These are phyloP conservation scores for Dactylellina parvicollis DNA, from an alignment of 2,329 filamentous ascomycete genomes.

Conservation along the genomic window DNA sequence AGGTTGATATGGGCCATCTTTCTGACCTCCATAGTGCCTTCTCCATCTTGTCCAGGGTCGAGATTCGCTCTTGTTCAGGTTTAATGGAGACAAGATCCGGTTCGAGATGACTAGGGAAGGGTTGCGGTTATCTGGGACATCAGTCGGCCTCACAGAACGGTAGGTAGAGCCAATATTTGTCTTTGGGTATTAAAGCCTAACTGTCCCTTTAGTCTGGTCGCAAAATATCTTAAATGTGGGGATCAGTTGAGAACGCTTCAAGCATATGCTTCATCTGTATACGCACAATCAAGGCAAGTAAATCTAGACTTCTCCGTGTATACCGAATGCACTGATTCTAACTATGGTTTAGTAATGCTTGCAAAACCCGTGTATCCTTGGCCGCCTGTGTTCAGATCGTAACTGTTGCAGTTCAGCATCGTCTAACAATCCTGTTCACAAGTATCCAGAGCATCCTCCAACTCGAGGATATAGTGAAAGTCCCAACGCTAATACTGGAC, in stretches of 20 bases:
- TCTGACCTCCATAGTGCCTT: constrained; percentile 64
- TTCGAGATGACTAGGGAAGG: constrained; percentile 66
- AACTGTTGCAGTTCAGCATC: constrained; percentile 56
- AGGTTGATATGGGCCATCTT: not conserved
- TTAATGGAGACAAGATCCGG: constrained; percentile 65
- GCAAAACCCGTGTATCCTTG: constrained; percentile 55
- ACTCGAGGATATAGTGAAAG: constrained; percentile 53
- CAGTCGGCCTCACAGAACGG: constrained; percentile 61
- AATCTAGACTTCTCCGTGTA: not conserved
- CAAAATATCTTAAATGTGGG: constrained; percentile 60
- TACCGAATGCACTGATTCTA: constrained; percentile 21
- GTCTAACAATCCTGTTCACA: constrained; percentile 54
- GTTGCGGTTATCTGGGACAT: constrained; percentile 66
- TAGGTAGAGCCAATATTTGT: constrained; percentile 1
- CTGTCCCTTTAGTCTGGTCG: constrained; percentile 64
- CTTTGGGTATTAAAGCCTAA: constrained; percentile 56
- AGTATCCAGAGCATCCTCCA: constrained; percentile 56
- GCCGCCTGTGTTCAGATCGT: constrained; percentile 56
- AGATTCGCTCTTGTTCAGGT: constrained; percentile 76
- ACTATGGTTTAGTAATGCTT: constrained; percentile 18
- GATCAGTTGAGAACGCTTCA: constrained; percentile 57
- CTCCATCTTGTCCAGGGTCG: constrained; percentile 75
- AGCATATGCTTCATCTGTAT: constrained; percentile 21
- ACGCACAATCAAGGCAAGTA: constrained; percentile 28
- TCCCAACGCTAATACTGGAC: constrained; percentile 58